Conservation (phyloP, 768 basidiomycete genomes). For the Mycena epipterygia region DNA sequence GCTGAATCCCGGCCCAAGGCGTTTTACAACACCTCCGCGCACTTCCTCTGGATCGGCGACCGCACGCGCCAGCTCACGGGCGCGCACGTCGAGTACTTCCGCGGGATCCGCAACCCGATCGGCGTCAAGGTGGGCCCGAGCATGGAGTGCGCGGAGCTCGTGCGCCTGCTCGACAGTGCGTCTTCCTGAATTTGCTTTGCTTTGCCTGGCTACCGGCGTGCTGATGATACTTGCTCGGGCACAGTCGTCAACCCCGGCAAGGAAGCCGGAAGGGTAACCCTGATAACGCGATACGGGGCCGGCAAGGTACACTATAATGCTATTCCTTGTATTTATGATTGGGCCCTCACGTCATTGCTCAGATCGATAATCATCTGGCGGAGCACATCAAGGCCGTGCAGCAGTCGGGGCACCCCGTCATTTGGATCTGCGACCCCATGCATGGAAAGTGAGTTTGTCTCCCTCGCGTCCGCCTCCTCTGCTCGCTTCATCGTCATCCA, state of each 20-base stretch:
- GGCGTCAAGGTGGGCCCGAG: slow-evolving; percentile 97
- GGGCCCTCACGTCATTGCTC: background rate
- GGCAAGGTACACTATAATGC: slow-evolving; percentile 67
- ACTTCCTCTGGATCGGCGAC: slow-evolving; percentile 98
- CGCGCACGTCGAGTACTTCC: slow-evolving; percentile 96
- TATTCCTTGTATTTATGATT: background rate
- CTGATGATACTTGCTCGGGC: slow-evolving; percentile 12
- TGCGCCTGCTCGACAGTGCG: slow-evolving; percentile 81
- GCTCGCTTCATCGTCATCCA: background rate
- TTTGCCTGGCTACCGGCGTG: background rate
- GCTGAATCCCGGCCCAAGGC: slow-evolving; percentile 49
- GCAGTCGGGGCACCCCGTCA: slow-evolving; percentile 84
- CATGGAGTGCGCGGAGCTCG: slow-evolving; percentile 84
- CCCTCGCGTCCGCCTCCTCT: background rate
- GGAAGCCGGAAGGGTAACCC: slow-evolving; percentile 85
- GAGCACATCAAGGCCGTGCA: slow-evolving; percentile 88
- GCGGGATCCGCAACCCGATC: slow-evolving; percentile 92
- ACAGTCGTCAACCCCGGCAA: slow-evolving; percentile 90
- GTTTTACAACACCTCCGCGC: slow-evolving; percentile 92
- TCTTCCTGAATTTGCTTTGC: slow-evolving; percentile 12
- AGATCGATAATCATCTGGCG: slow-evolving; percentile 84
- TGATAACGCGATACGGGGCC: slow-evolving; percentile 96
- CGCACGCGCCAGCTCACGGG: slow-evolving; percentile 92
- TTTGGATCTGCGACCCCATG: slow-evolving; percentile 98
- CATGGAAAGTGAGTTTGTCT: slow-evolving; percentile 88